Conservation (phyloP, 2,329 filamentous ascomycete genomes). For the Fusarium sp. region DNA sequence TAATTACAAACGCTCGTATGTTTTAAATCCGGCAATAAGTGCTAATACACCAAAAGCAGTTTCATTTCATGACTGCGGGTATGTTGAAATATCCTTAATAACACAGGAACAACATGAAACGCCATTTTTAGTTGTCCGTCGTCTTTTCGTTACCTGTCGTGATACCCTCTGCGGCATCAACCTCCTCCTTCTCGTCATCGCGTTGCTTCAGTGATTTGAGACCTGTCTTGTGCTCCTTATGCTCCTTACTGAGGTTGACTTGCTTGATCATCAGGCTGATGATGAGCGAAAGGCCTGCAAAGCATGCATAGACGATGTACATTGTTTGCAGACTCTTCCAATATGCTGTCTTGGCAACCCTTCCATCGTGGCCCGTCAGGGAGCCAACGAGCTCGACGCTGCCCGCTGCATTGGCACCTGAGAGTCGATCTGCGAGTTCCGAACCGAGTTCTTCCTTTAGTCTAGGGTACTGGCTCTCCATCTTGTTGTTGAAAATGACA, state of each 20-base stretch:
- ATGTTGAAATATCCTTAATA: neutral
- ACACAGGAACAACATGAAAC: neutral
- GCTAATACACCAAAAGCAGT: neutral
- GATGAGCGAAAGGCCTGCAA: slow-evolving; percentile 57
- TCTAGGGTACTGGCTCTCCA: slow-evolving; percentile 62
- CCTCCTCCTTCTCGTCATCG: slow-evolving; percentile 33
- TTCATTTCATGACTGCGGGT: neutral
- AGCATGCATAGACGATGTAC: slow-evolving; percentile 64
- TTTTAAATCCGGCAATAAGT: neutral
- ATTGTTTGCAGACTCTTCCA: slow-evolving; percentile 61
- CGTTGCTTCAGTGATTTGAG: slow-evolving; percentile 52
- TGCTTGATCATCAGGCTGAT: slow-evolving; percentile 58
- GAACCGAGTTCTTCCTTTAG: slow-evolving; percentile 60
- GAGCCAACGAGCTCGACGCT: slow-evolving; percentile 65
- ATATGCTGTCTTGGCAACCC: slow-evolving; percentile 56
- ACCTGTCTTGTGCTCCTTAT: slow-evolving; percentile 67
- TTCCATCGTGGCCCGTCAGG: slow-evolving; percentile 56
- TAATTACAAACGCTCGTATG: slow-evolving; percentile 4
- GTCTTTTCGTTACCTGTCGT: slow-evolving; percentile 13
- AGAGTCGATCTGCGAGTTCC: slow-evolving; percentile 59
- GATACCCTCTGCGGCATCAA: neutral
- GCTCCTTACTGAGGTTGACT: slow-evolving; percentile 61
- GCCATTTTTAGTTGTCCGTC: slow-evolving; percentile 13
- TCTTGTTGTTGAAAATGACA: slow-evolving; percentile 81
- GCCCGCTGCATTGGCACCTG: slow-evolving; percentile 67